Conservation (phyloP, 1,284 basidiomycete genomes). For the Neonothopanus nambi region DNA sequence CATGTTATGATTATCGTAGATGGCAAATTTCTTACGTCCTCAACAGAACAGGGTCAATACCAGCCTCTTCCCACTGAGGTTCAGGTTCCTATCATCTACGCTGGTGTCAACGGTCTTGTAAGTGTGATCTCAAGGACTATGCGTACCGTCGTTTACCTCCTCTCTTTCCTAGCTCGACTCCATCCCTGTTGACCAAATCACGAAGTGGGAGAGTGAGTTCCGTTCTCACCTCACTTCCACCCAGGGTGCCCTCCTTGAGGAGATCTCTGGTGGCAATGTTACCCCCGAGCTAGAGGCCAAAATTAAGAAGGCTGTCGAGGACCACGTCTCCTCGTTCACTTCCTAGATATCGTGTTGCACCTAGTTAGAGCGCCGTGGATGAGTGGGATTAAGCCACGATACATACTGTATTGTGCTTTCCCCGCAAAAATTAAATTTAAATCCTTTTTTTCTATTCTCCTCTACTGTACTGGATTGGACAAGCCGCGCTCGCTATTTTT, state of each 20-base stretch:
- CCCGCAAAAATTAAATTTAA: constrained; percentile 4
- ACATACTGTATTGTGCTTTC: background rate
- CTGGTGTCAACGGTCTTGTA: constrained; percentile 97
- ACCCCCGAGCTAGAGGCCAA: constrained; percentile 88
- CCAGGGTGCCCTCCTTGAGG: constrained; percentile 71
- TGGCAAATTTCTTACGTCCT: constrained; percentile 13
- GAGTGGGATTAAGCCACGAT: background rate
- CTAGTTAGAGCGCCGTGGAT: constrained; percentile 9
- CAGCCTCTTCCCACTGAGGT: constrained; percentile 90
- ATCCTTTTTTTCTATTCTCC: background rate
- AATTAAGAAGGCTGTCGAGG: constrained; percentile 91
- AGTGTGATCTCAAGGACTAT: constrained; percentile 27
- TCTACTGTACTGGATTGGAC: no score
- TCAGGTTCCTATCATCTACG: constrained; percentile 98
- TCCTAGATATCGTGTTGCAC: constrained; percentile 44
- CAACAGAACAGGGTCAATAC: constrained; percentile 94
- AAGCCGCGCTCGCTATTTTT: background rate
- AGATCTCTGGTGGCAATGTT: constrained; percentile 83
- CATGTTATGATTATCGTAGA: background rate
- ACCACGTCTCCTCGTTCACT: constrained; percentile 82
- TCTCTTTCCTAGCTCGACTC: constrained; percentile 68
- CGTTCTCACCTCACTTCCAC: constrained; percentile 76
- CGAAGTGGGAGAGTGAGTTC: constrained; percentile 92
- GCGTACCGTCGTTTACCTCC: constrained; percentile 6
- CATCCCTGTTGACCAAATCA: constrained; percentile 93